Evolutionary conservation across 345 rosid species (phyloP).

Genomic region (Excoecaria agallocha): DNA sequence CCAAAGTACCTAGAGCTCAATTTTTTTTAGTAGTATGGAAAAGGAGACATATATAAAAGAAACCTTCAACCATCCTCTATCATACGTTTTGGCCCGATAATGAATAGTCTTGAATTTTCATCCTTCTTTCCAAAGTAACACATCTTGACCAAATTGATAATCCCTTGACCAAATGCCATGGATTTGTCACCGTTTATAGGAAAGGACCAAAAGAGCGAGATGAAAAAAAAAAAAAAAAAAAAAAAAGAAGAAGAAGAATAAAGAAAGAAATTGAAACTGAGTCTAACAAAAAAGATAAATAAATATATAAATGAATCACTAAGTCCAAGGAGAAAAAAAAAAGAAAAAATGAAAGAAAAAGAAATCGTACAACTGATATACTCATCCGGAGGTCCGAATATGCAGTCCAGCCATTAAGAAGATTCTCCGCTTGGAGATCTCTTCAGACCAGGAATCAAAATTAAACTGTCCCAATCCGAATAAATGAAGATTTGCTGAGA

Average conservation of each 20-base stretch:
- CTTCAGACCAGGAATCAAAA: background rate
- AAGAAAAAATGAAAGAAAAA: no score
- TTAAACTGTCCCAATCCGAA: background rate
- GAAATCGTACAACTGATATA: background rate
- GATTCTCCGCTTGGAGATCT: background rate
- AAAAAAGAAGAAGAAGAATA: no score
- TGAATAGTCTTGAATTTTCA: background rate
- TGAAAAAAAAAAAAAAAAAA: no score
- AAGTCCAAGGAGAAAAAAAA: no score
- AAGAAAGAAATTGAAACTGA: no score
- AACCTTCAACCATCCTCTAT: background rate
- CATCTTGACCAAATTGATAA: no score
- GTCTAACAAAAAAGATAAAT: no score
- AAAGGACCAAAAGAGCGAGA: no score
- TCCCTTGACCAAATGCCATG: background rate
- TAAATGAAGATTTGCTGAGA: background rate
- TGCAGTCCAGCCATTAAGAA: background rate
- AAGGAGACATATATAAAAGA: background rate
- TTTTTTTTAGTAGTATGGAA: background rate
- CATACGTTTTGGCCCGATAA: background rate
- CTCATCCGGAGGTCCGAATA: background rate
- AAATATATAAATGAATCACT: no score
- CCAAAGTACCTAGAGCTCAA: background rate
- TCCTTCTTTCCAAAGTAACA: background rate
- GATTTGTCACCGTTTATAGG: no score